Percentiles rank a stretch among this genome's conserved stretches.
Evolutionary conservation across 208 protist species (phyloP).

Genomic region (Naegleria fowleri): DNA sequence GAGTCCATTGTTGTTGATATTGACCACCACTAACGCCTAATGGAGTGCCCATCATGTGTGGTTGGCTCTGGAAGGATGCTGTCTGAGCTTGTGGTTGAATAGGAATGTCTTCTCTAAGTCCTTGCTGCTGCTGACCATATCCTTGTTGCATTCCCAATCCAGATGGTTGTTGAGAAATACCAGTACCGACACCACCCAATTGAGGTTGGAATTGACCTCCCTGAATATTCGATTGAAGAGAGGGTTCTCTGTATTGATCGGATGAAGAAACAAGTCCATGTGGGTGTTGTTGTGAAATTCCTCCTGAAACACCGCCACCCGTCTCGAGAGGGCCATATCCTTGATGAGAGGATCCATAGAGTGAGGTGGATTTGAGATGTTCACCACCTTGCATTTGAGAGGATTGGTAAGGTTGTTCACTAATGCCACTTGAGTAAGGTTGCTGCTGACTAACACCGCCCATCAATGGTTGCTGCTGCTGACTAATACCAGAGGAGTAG

Average conservation of each 20-base stretch:
- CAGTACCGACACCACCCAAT: too few species aligned
- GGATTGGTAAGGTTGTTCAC: neutral
- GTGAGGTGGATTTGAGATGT: neutral
- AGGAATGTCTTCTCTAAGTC: too few species aligned
- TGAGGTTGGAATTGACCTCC: neutral
- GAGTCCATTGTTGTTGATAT: neutral
- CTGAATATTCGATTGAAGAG: neutral
- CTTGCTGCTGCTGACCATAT: too few species aligned
- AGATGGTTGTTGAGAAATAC: neutral
- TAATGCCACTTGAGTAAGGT: neutral
- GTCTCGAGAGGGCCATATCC: neutral
- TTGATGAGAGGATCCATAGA: neutral
- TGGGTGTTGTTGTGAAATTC: neutral
- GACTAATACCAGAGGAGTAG: neutral
- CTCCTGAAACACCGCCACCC: too few species aligned
- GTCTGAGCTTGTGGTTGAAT: too few species aligned
- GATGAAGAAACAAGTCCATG: neutral
- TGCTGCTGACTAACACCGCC: neutral
- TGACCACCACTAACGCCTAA: too few species aligned
- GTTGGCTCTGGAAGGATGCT: too few species aligned
- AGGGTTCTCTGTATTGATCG: neutral
- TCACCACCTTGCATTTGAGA: too few species aligned
- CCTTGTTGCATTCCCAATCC: too few species aligned
- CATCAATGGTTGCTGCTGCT: too few species aligned
- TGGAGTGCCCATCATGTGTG: too few species aligned